phyloP scores from a whole-genome alignment of 163 green algal genomes.

The Scenedesmus sp. region DNA sequence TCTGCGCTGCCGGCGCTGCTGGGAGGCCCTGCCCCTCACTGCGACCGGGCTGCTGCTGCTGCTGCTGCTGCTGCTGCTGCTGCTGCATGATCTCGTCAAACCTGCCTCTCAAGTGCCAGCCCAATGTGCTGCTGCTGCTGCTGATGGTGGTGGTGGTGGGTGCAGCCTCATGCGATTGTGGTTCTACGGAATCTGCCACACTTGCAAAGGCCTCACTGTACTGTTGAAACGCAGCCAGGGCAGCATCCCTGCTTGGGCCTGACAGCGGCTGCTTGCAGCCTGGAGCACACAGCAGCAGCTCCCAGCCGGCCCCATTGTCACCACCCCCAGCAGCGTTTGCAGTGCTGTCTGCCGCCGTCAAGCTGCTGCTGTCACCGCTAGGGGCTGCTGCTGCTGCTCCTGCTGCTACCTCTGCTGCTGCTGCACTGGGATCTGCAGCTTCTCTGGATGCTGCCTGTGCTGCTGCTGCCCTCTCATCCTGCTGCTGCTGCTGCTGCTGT shows the following conservation, averaged over 20 bases:
- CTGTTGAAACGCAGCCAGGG: constrained; percentile 33
- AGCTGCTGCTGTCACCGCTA: constrained; percentile 5
- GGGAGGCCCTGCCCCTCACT: not conserved
- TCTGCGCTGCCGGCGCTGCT: not conserved
- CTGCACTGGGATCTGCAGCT: not conserved
- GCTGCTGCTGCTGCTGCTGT: constrained; percentile 42
- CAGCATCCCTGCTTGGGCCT: not conserved
- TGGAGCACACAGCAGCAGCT: constrained; percentile 20
- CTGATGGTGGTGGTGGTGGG: not conserved
- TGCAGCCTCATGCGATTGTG: not conserved
- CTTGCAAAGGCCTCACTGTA: constrained; percentile 41
- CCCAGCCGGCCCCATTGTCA: not conserved
- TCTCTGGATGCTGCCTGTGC: not conserved
- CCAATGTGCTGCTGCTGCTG: constrained; percentile 33
- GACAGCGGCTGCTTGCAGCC: not conserved
- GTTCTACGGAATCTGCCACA: too few relatives aligned
- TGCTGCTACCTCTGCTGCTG: not conserved
- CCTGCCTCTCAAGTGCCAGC: constrained; percentile 9
- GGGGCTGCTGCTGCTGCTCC: constrained; percentile 37
- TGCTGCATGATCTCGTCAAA: constrained; percentile 48
- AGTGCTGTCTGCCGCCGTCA: not conserved
- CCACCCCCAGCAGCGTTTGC: not conserved
- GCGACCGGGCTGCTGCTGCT: not conserved
- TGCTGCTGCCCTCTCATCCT: not conserved
- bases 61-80: constrained; percentile 15